These are phyloP conservation scores for Colletotrichum trifolii DNA, from an alignment of 2,329 filamentous ascomycete genomes.

Conservation along the genomic window DNA sequence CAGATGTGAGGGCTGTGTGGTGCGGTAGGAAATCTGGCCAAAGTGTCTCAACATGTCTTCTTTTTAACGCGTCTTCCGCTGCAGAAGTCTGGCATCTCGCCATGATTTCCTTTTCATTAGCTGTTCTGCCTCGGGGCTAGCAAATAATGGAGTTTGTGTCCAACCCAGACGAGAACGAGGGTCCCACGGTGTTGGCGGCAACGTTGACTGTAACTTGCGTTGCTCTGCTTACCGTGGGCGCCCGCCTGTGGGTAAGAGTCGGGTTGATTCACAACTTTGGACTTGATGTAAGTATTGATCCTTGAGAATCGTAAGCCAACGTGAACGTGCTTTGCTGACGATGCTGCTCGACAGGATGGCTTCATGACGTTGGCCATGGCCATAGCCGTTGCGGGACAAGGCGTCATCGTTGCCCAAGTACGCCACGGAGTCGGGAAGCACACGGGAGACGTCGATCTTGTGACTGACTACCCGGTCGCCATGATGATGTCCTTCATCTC, in stretches of 20 bases:
- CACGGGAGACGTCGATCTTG: constrained; percentile 50
- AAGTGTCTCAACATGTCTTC: too few relatives aligned
- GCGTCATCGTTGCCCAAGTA: constrained; percentile 53
- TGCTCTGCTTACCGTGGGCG: constrained; percentile 50
- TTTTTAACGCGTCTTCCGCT: too few relatives aligned
- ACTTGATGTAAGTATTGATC: constrained; percentile 52
- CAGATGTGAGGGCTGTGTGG: too few relatives aligned
- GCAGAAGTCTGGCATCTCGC: too few relatives aligned
- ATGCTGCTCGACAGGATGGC: constrained; percentile 40
- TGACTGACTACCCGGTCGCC: constrained; percentile 46
- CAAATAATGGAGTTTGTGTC: constrained; percentile 37
- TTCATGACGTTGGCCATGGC: constrained; percentile 44
- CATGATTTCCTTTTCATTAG: too few relatives aligned
- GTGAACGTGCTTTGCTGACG: neutral
- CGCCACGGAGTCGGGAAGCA: constrained; percentile 58
- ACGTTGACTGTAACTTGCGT: constrained; percentile 50
- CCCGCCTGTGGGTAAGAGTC: constrained; percentile 59
- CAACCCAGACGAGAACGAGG: constrained; percentile 49
- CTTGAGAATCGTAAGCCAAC: too few relatives aligned
- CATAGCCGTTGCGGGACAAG: constrained; percentile 51
- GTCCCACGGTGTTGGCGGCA: constrained; percentile 51
- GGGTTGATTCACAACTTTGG: constrained; percentile 59
- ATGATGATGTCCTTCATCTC: constrained; percentile 55
- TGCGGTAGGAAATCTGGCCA: too few relatives aligned
- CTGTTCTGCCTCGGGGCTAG: neutral